phyloP scores from a whole-genome alignment of 768 basidiomycete genomes.

The Leucosporidium scottii region DNA sequence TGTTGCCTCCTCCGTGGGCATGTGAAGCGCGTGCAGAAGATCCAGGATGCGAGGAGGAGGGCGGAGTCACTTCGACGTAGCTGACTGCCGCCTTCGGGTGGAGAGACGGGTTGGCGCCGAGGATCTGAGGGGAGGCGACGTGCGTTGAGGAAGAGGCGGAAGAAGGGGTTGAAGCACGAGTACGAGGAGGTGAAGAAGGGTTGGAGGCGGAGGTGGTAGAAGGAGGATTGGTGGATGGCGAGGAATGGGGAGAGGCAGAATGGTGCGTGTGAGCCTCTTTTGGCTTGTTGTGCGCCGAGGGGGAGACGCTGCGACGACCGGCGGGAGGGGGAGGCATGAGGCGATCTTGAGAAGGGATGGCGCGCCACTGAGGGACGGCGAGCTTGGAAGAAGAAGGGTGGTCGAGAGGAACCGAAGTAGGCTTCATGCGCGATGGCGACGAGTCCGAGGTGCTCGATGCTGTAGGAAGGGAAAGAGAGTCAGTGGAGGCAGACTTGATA shows the following conservation, averaged over 20 bases:
- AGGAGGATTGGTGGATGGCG: too few species aligned
- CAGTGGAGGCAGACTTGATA: too few species aligned
- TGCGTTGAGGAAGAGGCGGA: conserved; percentile 1
- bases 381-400: not conserved
- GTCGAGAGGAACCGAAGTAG: not conserved
- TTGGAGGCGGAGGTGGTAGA: not conserved
- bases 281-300: not conserved
- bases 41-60: not conserved
- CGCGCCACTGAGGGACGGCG: conserved; percentile 17
- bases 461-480: not conserved
- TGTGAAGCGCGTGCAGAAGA: not conserved
- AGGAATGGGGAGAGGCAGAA: not conserved
- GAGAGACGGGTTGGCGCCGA: conserved; percentile 6
- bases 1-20: not conserved
- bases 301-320: conserved; percentile 3
- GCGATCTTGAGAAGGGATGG: conserved; percentile 12
- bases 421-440: not conserved
- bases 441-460: not conserved
- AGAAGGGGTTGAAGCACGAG: conserved; percentile 3
- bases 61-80: conserved; percentile 17
- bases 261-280: not conserved
- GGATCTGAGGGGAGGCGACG: not conserved
- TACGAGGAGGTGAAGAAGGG: not conserved
- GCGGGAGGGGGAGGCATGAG: conserved; percentile 10
- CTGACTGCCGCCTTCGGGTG: conserved; percentile 14